These are phyloP conservation scores for Inosperma sp. DNA, from an alignment of 768 basidiomycete species.

Conservation along the genomic window DNA sequence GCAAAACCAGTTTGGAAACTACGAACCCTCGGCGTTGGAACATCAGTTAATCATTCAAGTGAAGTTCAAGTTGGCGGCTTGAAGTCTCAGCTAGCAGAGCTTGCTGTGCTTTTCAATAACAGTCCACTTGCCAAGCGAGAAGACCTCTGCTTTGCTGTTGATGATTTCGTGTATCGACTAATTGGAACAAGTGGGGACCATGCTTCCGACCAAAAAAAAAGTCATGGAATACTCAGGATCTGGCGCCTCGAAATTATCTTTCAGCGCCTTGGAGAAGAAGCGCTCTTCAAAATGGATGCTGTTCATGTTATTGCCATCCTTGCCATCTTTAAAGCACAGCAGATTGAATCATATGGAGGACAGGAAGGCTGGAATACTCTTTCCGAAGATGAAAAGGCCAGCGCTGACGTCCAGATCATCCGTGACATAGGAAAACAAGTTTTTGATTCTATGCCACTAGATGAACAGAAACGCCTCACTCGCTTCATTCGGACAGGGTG, in stretches of 20 bases:
- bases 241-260: conserved; percentile 8
- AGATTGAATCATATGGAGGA: conserved; percentile 15
- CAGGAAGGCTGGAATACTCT: conserved; percentile 14
- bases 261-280: conserved; percentile 13
- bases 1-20: background rate
- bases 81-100: background rate
- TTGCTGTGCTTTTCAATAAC: conserved; percentile 11
- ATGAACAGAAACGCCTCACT: background rate
- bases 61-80: conserved; percentile 8
- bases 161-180: conserved; percentile 8
- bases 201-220: conserved; percentile 18
- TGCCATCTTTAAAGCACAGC: background rate
- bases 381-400: conserved; percentile 12
- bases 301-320: conserved; percentile 5
- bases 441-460: conserved; percentile 13
- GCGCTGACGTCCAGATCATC: conserved; percentile 2
- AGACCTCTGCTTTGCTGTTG: background rate
- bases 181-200: conserved; percentile 19
- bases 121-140: conserved; percentile 14
- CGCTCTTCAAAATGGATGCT: conserved; percentile 2
- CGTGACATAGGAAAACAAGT: conserved; percentile 13
- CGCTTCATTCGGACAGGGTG: too few species aligned
- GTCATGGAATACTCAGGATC: conserved; percentile 6
- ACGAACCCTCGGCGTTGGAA: conserved; percentile 13
- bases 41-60: conserved; percentile 17